Percentiles rank a stretch among this genome's conserved stretches.
Conservation (phyloP, 768 basidiomycete species). For the Gymnopilus junonius region DNA sequence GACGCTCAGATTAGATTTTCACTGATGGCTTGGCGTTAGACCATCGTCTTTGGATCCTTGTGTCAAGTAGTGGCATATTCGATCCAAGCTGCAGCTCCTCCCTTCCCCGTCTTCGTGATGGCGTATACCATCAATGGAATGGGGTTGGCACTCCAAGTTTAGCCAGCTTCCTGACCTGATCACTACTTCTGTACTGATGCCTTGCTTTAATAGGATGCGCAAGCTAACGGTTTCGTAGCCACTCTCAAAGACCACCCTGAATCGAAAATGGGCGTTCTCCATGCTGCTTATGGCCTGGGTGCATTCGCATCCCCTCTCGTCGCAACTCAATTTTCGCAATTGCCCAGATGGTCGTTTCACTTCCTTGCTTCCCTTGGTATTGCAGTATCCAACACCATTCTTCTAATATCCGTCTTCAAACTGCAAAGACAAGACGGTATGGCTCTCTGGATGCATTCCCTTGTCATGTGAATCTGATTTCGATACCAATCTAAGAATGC, state of each 20-base stretch:
- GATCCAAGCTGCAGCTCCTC: constrained; percentile 58
- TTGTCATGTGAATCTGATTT: not conserved
- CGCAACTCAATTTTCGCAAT: constrained; percentile 78
- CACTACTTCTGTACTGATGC: not conserved
- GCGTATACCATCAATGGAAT: constrained; percentile 48
- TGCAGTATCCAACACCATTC: constrained; percentile 56
- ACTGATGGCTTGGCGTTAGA: constrained; percentile 4
- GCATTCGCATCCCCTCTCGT: constrained; percentile 74
- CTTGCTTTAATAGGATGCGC: constrained; percentile 55
- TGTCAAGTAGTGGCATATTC: constrained; percentile 57
- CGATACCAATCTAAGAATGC: constrained; percentile 47
- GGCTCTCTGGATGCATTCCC: constrained; percentile 1
- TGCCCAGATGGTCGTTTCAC: constrained; percentile 75
- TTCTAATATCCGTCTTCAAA: constrained; percentile 65
- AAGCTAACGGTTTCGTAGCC: constrained; percentile 73
- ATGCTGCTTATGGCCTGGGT: constrained; percentile 64
- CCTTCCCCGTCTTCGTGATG: constrained; percentile 66
- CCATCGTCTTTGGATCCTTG: constrained; percentile 43
- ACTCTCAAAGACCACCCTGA: constrained; percentile 57
- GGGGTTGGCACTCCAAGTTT: constrained; percentile 50
- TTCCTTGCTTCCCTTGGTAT: constrained; percentile 73
- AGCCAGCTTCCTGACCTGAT: not conserved
- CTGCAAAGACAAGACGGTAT: constrained; percentile 72
- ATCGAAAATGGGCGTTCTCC: constrained; percentile 60
- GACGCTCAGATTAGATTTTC: not conserved